Base-by-base conservation (phyloP, 75 land plant genomes). In the Cupressus sempervirens region DNA sequence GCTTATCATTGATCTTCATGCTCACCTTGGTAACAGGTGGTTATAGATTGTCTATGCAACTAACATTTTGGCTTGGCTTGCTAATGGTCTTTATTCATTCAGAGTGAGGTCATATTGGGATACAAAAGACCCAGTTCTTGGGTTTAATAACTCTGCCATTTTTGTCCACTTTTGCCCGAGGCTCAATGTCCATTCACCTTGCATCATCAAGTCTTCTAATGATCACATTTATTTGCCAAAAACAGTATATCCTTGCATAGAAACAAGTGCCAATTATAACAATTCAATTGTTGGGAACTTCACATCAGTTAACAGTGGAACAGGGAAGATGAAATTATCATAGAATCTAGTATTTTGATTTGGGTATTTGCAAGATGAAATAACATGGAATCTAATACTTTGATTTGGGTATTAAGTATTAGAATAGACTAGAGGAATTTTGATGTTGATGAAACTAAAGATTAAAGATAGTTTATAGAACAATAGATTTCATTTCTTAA, bases 1-100 rank as follows among this genome's bases (percentile, higher is more conserved):
- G 83, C 75, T 94, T 48, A 93, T 94, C 62, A 93, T 94, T 52
- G 94, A 93, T 83, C 95, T 93, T 80, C 96, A 93, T 84, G 92
- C 96, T 14, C 84, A 87, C 30, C 89, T 94, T n/a, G 96, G 96
- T 23, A 94, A 94, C 83, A 93, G 92, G 96, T 93, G 26, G 62
- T 20, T 56, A 56, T 56, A 50, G 53, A 50, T 12, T 50, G 53
- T 2, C 53, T 50, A 50, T 50, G 53, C 53, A 50, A 13, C 12
- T 50, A 50, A 12, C 53, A 50, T 50, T 50, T 0, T 11, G 14
- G 53, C 53, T 50, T 12, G 53, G 53, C 53, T 50, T 50, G 14
- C 14, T 50, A 14, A 50, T 50, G 12, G 14, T 50, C 2, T 50
- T 13, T 50, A 14, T 50, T 15, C 53, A 14, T 50, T 15, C 53